Evolutionary conservation across 2,329 filamentous ascomycete species (phyloP), one percentile per base, ranked within the genome.

Genomic region (Trichoderma sp.): DNA sequence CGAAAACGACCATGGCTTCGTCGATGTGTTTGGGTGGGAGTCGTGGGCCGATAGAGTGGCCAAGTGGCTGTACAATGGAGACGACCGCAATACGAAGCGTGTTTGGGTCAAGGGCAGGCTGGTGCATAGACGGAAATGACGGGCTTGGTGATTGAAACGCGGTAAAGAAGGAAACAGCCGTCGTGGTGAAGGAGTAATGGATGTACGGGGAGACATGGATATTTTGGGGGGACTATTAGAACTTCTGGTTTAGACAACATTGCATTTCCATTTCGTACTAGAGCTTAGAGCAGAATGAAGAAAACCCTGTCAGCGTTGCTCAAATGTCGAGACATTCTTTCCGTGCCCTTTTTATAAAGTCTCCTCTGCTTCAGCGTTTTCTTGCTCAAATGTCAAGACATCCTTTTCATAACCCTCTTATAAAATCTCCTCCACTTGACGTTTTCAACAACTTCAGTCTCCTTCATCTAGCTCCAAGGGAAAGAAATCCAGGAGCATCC

Each of bases 51-150:
- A 98, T 74, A 87, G 84, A 74, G 81, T 98, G 12, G 92, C 92
- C 63, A 99, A 99, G 83, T 99, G 95, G 95, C 83, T 98, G 70
- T 99, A 92, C 80, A 91, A 88, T 71, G 95, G 95, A 0, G 94
- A 98, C 81, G 95, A 98, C 80, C 84, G 94, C 72, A 98, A 98
- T 78, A 94, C 93, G 3, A 85, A 85, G 73, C 89, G 85, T 72
- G 95, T 99, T 5, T 99, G 94, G 94, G 93, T 98, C 2, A 89
- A 85, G 76, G 95, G 95, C 3, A 81, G 88, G 70, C 78, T 96
- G 77, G 95, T 97, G 57, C 93, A 97, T 80, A 63, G 37, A n/a
- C 59, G 68, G 39, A 35, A 19, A 19, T 63, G 52, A 45, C 25
- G 19, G n/a, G 19, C 6, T 4, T n/a, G 29, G 17, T 2, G 25